These are phyloP conservation scores for Calonectria henricotiae DNA, from an alignment of 2,329 filamentous ascomycete species.

Conservation along the genomic window DNA sequence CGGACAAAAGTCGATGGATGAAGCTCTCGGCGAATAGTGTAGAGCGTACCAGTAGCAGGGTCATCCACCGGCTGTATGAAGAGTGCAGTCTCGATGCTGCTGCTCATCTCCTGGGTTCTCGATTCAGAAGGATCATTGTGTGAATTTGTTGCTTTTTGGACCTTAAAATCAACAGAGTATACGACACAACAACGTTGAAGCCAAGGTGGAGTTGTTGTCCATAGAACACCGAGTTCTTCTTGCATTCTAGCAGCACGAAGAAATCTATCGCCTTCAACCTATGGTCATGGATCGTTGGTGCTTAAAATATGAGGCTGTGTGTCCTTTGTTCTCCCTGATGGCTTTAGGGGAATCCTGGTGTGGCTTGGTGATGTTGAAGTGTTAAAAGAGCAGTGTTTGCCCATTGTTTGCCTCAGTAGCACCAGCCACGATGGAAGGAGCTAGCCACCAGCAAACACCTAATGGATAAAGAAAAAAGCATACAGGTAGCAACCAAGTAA, in stretches of 20 bases:
- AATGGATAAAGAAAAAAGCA: too few species aligned
- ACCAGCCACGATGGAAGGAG: not conserved
- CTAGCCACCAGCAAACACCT: not conserved
- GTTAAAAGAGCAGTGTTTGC: not conserved
- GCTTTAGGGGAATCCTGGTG: too few species aligned
- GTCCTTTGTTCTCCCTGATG: not conserved
- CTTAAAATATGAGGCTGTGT: too few species aligned
- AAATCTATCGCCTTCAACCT: not conserved
- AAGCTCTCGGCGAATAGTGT: slow-evolving; percentile 25
- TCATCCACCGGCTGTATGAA: slow-evolving; percentile 39
- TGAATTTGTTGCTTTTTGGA: not conserved
- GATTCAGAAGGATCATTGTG: not conserved
- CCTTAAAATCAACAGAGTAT: slow-evolving; percentile 42
- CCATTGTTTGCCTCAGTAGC: not conserved
- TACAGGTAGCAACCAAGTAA: too few species aligned
- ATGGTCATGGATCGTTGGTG: not conserved
- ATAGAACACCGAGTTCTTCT: not conserved
- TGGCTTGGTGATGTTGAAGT: not conserved
- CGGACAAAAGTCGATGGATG: slow-evolving; percentile 32
- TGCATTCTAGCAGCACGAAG: not conserved
- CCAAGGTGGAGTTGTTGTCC: slow-evolving; percentile 39
- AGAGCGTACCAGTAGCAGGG: slow-evolving; percentile 38
- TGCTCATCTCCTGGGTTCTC: not conserved
- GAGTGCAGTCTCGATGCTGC: slow-evolving; percentile 39
- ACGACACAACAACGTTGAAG: slow-evolving; percentile 37